Percentiles rank a stretch among this genome's conserved stretches.
Evolutionary conservation across 2,329 filamentous ascomycete genomes (phyloP).

Genomic region (Neofusicoccum cordaticola): DNA sequence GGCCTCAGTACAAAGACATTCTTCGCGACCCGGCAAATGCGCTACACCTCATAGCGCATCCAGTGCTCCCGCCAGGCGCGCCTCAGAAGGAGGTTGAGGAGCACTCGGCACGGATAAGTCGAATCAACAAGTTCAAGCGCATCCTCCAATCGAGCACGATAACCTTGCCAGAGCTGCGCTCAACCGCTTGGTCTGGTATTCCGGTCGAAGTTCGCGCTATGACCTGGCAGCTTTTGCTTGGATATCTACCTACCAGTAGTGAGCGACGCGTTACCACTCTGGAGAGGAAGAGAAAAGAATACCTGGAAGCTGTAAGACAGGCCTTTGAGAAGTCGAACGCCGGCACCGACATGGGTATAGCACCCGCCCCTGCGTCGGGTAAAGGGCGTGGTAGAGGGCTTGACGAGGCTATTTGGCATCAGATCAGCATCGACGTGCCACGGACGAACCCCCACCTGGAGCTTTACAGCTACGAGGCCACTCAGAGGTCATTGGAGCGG

Average conservation of each 20-base stretch:
- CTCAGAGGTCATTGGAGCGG: conserved; percentile 86
- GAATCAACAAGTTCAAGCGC: conserved; percentile 98
- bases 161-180: conserved; percentile 75
- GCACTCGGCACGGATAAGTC: conserved; percentile 80
- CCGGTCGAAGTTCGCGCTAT: conserved; percentile 95
- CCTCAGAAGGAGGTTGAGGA: conserved; percentile 80
- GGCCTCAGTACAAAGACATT: conserved; percentile 97
- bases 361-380: conserved; percentile 34
- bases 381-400: conserved; percentile 71
- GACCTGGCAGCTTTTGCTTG: conserved; percentile 96
- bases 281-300: conserved; percentile 93
- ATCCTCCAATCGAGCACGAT: conserved; percentile 91
- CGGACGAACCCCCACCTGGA: conserved; percentile 95
- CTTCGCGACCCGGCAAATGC: conserved; percentile 83
- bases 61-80: conserved; percentile 69
- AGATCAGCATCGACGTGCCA: conserved; percentile 97
- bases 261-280: conserved; percentile 86
- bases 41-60: conserved; percentile 88
- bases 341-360: conserved; percentile 41
- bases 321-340: conserved; percentile 62
- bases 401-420: conserved; percentile 98
- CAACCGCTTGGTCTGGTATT: conserved; percentile 89
- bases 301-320: conserved; percentile 81
- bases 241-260: conserved; percentile 94
- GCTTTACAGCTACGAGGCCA: conserved; percentile 92